Conservation (phyloP, 208 protist genomes). For the Wallacemonas sp. region DNA sequence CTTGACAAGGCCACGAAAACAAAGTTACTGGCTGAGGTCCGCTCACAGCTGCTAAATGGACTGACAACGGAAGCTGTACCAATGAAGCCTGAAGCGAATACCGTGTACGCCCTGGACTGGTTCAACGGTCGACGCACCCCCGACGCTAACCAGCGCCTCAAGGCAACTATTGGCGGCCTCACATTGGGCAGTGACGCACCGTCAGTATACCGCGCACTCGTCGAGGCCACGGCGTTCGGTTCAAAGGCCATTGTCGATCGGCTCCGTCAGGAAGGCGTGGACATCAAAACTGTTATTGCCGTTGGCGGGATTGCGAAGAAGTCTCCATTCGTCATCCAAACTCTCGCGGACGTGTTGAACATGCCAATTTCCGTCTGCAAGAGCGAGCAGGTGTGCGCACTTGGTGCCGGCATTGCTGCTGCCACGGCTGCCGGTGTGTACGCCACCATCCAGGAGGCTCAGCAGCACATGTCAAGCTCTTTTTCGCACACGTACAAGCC, state of each 20-base stretch:
- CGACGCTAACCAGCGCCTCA: constrained; percentile 50
- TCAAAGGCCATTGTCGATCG: constrained; percentile 54
- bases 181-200: constrained; percentile 47
- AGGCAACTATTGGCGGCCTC: constrained; percentile 35
- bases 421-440: constrained; percentile 51
- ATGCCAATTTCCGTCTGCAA: constrained; percentile 53
- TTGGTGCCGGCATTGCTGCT: constrained; percentile 48
- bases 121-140: constrained; percentile 64
- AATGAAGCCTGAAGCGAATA: constrained; percentile 16
- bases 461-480: constrained; percentile 39
- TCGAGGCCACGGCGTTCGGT: constrained; percentile 53
- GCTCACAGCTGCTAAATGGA: constrained; percentile 22
- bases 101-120: constrained; percentile 48
- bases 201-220: constrained; percentile 32
- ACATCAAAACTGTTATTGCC: constrained; percentile 57
- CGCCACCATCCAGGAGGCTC: constrained; percentile 30
- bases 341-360: constrained; percentile 47
- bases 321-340: constrained; percentile 43
- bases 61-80: constrained; percentile 25
- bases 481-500: constrained; percentile 34
- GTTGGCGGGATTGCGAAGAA: constrained; percentile 58
- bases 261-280: constrained; percentile 44
- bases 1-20: constrained; percentile 29
- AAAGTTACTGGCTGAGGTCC: constrained; percentile 22
- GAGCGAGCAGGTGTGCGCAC: constrained; percentile 45